These are phyloP conservation scores for Penicillium arizonense DNA, from an alignment of 495 filamentous ascomycete species.

Conservation along the genomic window DNA sequence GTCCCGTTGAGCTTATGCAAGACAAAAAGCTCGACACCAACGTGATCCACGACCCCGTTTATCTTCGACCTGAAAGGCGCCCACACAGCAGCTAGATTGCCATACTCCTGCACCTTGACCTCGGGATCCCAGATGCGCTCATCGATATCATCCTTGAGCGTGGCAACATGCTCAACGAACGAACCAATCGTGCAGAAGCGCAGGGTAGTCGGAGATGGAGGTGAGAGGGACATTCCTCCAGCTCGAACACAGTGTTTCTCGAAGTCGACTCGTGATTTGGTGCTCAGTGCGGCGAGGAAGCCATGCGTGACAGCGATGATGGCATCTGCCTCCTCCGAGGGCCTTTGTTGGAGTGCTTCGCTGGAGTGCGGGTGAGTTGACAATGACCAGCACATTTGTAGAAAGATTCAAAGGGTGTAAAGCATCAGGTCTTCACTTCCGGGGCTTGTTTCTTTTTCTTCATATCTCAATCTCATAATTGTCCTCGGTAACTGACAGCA, in stretches of 20 bases:
- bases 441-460: background rate
- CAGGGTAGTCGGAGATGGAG: slow-evolving; percentile 28
- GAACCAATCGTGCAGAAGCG: slow-evolving; percentile 42
- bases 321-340: slow-evolving; percentile 23
- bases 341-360: background rate
- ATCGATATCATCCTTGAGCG: slow-evolving; percentile 31
- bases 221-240: slow-evolving; percentile 39
- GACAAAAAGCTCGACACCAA: slow-evolving; percentile 40
- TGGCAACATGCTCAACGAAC: slow-evolving; percentile 35
- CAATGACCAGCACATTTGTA: slow-evolving; percentile 24
- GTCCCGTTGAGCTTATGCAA: slow-evolving; percentile 36
- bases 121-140: slow-evolving; percentile 41
- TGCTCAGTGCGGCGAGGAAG: slow-evolving; percentile 32
- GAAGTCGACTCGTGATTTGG: slow-evolving; percentile 33
- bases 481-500: background rate
- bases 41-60: slow-evolving; percentile 40
- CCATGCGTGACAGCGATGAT: slow-evolving; percentile 35
- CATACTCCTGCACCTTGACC: slow-evolving; percentile 31
- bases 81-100: slow-evolving; percentile 39
- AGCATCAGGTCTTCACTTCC: background rate
- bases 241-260: slow-evolving; percentile 39
- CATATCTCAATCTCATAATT: background rate
- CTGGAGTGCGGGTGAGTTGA: slow-evolving; percentile 1
- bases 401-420: background rate
- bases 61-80: slow-evolving; percentile 39